Percentiles rank a stretch among this genome's conserved stretches.
Evolutionary conservation across 2,329 filamentous ascomycete species (phyloP).

Genomic region (Sclerotinia minor): DNA sequence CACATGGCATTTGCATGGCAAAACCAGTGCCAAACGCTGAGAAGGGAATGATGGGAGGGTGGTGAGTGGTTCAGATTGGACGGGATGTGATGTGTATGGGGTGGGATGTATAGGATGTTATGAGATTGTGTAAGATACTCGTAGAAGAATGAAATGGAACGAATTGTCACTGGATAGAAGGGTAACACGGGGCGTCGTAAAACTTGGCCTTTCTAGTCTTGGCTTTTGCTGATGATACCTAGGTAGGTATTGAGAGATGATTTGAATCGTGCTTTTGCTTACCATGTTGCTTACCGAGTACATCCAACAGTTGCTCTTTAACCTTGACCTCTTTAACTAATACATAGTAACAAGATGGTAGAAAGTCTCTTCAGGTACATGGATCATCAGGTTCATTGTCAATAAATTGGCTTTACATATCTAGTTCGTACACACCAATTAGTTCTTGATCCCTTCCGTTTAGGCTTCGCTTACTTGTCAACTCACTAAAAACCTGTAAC

Average conservation of each 20-base stretch:
- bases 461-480: too few relatives aligned
- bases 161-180: not conserved
- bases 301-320: too few relatives aligned
- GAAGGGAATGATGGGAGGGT: not conserved
- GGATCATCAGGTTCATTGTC: too few relatives aligned
- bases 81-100: not conserved
- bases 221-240: not conserved
- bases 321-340: too few relatives aligned
- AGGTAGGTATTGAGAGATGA: too few relatives aligned
- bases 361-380: too few relatives aligned
- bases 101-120: not conserved
- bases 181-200: not conserved
- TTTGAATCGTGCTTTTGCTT: not conserved
- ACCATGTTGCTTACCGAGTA: not conserved
- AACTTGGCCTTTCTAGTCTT: not conserved
- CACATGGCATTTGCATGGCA: constrained; percentile 16
- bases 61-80: constrained; percentile 5
- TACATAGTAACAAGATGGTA: too few relatives aligned
- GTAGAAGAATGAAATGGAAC: not conserved
- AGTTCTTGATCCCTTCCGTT: too few relatives aligned
- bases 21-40: not conserved
- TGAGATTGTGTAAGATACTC: not conserved
- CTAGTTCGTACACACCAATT: too few relatives aligned
- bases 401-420: too few relatives aligned
- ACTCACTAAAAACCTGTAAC: too few relatives aligned